Conservation (phyloP, 768 basidiomycete species). For the Termitomyces sp. region DNA sequence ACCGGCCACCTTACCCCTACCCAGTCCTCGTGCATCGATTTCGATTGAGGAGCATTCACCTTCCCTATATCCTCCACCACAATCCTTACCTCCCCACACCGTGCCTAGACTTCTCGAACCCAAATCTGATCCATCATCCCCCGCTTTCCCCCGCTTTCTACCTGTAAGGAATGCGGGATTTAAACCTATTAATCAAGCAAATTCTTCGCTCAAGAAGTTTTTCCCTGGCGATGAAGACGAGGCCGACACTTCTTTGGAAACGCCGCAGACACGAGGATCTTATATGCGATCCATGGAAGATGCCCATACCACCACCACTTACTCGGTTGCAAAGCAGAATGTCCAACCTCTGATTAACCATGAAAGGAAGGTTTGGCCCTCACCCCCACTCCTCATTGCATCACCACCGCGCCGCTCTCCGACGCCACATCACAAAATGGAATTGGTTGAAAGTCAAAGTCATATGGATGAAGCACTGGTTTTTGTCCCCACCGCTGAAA, state of each 20-base stretch:
- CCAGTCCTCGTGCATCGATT: conserved; percentile 11
- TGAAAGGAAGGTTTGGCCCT: conserved; percentile 14
- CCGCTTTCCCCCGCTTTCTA: conserved; percentile 15
- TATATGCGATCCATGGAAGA: conserved; percentile 2
- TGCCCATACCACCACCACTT: not conserved
- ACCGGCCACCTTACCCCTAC: conserved; percentile 20
- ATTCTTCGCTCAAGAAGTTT: conserved; percentile 65
- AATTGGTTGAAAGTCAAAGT: not conserved
- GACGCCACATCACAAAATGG: conserved; percentile 1
- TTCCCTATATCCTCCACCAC: not conserved
- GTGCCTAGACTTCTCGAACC: conserved; percentile 3
- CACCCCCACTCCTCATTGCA: conserved; percentile 3
- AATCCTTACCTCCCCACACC: conserved; percentile 1
- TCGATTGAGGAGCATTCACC: conserved; percentile 3
- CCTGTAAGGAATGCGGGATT: conserved; percentile 48
- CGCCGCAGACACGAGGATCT: not conserved
- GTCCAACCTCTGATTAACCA: conserved; percentile 3
- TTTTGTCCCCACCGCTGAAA: not conserved
- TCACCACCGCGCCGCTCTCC: not conserved
- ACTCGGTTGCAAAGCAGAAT: not conserved
- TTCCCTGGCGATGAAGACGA: conserved; percentile 84
- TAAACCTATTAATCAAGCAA: conserved; percentile 58
- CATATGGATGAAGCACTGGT: not conserved
- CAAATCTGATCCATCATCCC: conserved; percentile 8
- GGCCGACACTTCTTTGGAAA: conserved; percentile 31